Base-by-base conservation (phyloP, 805 yeast species). In the Pichia eremophila region DNA sequence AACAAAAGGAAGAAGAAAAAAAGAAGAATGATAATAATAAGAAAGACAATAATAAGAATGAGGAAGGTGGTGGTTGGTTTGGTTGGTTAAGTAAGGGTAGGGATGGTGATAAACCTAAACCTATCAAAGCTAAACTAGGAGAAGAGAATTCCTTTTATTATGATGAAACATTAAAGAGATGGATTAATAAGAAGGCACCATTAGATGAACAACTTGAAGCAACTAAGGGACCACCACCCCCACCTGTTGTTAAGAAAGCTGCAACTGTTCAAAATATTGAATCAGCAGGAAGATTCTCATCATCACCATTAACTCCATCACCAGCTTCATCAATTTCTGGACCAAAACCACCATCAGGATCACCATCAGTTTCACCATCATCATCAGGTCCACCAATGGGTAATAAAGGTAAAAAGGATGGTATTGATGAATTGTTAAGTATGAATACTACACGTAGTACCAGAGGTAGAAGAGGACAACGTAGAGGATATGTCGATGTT, bases 71-170 rank as follows among this genome's bases (percentile, higher is more conserved):
- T 52, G 29, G 56, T 17, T 74, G 83, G 82, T 67, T 77, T 50
- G 73, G 83, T 9, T 85, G 95, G 86, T 65, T 84, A 50, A 70
- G 75, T 47, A 74, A 71, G 41, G 71, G 69, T 52, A 64, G 66
- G 43, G 75, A 77, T 29, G 81, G 77, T 42, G 85, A 59, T 34
- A 53, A 78, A 45, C 87, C 86, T 38, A 86, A 85, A 59, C 85
- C 89, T 0, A 74, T 81, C 51, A 77, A 79, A 53, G 98, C 96
- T 36, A 88, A 93, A 55, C 67, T 93, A 46, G 99, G 98, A 12
- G 86, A 84, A 48, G 75, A 79, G 50, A 83, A 73, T 59, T 70
- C 77, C 17, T 83, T 93, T 60, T 75, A 78, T 58, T 93, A 79
- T 62, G 96, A 90, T 66, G 91, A 86, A 57, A 79, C 84, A 50